Conservation (phyloP, 2,329 filamentous ascomycete genomes). For the Fusarium algeriense region DNA sequence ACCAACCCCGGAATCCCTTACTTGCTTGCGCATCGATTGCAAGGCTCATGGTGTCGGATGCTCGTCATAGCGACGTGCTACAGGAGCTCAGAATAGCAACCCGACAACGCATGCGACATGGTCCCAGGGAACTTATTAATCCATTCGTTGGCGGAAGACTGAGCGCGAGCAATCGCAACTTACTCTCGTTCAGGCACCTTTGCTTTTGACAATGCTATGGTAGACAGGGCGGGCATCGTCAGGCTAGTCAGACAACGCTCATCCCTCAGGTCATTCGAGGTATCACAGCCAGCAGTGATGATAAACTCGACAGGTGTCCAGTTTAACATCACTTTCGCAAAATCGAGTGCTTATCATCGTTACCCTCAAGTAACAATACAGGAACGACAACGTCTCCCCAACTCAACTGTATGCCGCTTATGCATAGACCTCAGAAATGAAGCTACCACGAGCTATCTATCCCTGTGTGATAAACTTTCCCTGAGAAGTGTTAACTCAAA, state of each 20-base stretch:
- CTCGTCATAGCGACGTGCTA: constrained; percentile 30
- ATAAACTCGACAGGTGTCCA: not conserved
- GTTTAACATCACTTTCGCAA: constrained; percentile 3
- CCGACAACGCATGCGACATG: constrained; percentile 20
- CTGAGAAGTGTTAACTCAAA: constrained; percentile 33
- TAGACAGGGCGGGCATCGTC: not conserved
- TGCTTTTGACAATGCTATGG: not conserved
- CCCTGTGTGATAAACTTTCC: constrained; percentile 26
- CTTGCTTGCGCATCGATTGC: constrained; percentile 16
- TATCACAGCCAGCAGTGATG: not conserved
- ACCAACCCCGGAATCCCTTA: constrained; percentile 24
- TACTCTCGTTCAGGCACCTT: not conserved
- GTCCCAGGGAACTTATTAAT: constrained; percentile 1
- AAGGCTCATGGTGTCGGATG: constrained; percentile 8
- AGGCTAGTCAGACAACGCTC: not conserved
- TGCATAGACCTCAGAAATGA: constrained; percentile 9
- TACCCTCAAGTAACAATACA: not conserved
- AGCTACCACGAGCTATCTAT: not conserved
- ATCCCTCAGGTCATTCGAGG: constrained; percentile 3
- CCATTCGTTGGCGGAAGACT: constrained; percentile 18
- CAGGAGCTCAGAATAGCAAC: constrained; percentile 23
- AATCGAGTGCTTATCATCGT: not conserved
- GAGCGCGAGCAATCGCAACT: constrained; percentile 1
- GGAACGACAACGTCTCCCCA: not conserved
- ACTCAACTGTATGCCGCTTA: constrained; percentile 4